These are phyloP conservation scores for Ascochyta koolunga DNA, from an alignment of 2,329 filamentous ascomycete genomes.

Conservation along the genomic window DNA sequence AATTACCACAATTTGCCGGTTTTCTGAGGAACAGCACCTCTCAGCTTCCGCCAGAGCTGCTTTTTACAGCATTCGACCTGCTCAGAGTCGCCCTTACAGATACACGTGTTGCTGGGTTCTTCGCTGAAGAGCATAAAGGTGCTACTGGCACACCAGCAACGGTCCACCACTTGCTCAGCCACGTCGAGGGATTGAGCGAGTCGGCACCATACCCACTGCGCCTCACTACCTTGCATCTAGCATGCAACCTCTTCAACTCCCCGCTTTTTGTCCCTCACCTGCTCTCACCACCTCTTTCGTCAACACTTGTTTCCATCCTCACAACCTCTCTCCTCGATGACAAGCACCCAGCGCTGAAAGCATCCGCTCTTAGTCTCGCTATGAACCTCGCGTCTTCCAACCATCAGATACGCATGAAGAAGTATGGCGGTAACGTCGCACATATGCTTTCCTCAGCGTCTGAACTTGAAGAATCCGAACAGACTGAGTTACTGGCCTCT, in stretches of 20 bases:
- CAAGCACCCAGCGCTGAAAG: constrained; percentile 73
- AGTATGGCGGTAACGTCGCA: constrained; percentile 44
- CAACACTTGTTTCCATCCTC: constrained; percentile 69
- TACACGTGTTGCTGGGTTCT: constrained; percentile 78
- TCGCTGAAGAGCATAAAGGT: constrained; percentile 70
- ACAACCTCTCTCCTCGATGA: constrained; percentile 81
- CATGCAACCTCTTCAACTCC: constrained; percentile 83
- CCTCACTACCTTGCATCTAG: constrained; percentile 80
- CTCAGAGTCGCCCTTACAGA: constrained; percentile 80
- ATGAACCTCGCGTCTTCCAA: constrained; percentile 81
- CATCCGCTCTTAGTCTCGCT: constrained; percentile 80
- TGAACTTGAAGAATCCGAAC: constrained; percentile 68
- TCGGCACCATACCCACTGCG: constrained; percentile 78
- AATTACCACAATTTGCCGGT: constrained; percentile 68
- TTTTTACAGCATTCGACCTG: constrained; percentile 87
- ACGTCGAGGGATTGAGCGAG: constrained; percentile 60
- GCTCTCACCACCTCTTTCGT: constrained; percentile 56
- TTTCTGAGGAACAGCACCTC: constrained; percentile 65
- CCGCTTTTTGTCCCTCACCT: constrained; percentile 72
- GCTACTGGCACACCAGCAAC: constrained; percentile 57
- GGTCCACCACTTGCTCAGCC: constrained; percentile 62
- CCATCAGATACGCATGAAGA: constrained; percentile 66
- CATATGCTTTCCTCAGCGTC: constrained; percentile 20
- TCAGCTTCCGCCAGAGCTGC: constrained; percentile 65
- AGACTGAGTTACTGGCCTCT: constrained; percentile 82